Evolutionary conservation across 2,329 filamentous ascomycete genomes (phyloP).

Genomic region (Polychaeton citri): DNA sequence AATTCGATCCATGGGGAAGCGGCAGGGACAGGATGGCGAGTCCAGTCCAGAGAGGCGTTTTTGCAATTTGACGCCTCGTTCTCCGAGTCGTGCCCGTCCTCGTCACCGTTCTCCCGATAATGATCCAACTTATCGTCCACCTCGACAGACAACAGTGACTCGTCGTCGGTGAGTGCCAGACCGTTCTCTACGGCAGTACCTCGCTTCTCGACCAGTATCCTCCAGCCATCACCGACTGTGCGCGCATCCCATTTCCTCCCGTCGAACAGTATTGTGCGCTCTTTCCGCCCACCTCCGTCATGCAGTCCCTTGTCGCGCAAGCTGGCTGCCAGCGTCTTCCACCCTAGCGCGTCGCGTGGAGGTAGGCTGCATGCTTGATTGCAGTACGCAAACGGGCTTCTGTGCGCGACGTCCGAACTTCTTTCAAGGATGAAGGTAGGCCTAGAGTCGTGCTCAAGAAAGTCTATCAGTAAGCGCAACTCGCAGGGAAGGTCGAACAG

Average conservation of each 20-base stretch:
- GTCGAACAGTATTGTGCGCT: background rate
- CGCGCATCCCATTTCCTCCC: background rate
- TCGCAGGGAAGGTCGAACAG: slow-evolving; percentile 6
- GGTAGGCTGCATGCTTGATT: slow-evolving; percentile 8
- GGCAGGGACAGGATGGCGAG: slow-evolving; percentile 8
- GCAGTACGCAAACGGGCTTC: slow-evolving; percentile 2
- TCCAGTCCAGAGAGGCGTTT: slow-evolving; percentile 15
- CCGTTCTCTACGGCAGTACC: background rate
- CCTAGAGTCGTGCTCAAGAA: slow-evolving; percentile 10
- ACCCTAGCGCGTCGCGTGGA: slow-evolving; percentile 1
- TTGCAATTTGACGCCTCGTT: background rate
- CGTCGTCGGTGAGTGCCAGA: background rate
- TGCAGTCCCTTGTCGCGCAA: background rate
- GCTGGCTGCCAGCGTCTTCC: slow-evolving; percentile 4
- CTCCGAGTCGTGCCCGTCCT: background rate
- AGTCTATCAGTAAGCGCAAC: slow-evolving; percentile 9
- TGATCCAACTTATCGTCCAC: background rate
- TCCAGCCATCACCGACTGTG: background rate
- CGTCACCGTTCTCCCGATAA: background rate
- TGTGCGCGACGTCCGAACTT: background rate
- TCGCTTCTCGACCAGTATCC: slow-evolving; percentile 1
- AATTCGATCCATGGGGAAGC: slow-evolving; percentile 13
- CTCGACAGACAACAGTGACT: background rate
- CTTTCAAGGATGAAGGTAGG: slow-evolving; percentile 9
- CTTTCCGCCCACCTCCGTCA: background rate